Evolutionary conservation across 371 early-diverging fungal species (phyloP).

Genomic region (Funneliformis caledonium): DNA sequence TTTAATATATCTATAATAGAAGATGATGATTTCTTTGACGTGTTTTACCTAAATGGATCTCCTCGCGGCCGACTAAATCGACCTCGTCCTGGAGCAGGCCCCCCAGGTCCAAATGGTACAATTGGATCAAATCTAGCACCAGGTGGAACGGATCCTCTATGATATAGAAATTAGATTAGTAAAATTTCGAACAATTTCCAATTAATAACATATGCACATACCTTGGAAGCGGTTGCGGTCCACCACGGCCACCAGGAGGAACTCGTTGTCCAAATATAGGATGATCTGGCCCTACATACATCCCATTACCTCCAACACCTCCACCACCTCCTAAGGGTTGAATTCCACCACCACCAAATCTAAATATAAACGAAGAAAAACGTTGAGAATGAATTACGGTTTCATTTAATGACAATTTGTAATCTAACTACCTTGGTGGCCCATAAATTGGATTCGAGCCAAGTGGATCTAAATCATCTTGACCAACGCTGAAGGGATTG

Average conservation of each 20-base stretch:
- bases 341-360: slow-evolving; percentile 41
- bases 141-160: slow-evolving; percentile 84
- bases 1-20: not conserved
- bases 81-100: slow-evolving; percentile 45
- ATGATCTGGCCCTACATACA: slow-evolving; percentile 89
- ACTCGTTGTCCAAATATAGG: slow-evolving; percentile 78
- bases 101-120: slow-evolving; percentile 71
- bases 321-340: slow-evolving; percentile 50
- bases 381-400: not conserved
- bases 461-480: slow-evolving; percentile 68
- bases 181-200: not conserved
- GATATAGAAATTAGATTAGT: not conserved
- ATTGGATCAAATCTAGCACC: slow-evolving; percentile 96
- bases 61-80: slow-evolving; percentile 30
- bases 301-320: slow-evolving; percentile 66
- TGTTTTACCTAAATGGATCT: slow-evolving; percentile 39
- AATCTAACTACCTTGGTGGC: slow-evolving; percentile 37
- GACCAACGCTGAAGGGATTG: slow-evolving; percentile 62
- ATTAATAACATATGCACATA: slow-evolving; percentile 35
- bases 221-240: slow-evolving; percentile 53
- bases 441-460: slow-evolving; percentile 50
- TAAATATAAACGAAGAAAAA: slow-evolving; percentile 17
- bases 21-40: not conserved
- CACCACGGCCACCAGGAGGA: slow-evolving; percentile 45
- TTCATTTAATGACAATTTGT: not conserved